phyloP scores from a whole-genome alignment of 495 filamentous ascomycete genomes.

The Cladorrhinum samala region DNA sequence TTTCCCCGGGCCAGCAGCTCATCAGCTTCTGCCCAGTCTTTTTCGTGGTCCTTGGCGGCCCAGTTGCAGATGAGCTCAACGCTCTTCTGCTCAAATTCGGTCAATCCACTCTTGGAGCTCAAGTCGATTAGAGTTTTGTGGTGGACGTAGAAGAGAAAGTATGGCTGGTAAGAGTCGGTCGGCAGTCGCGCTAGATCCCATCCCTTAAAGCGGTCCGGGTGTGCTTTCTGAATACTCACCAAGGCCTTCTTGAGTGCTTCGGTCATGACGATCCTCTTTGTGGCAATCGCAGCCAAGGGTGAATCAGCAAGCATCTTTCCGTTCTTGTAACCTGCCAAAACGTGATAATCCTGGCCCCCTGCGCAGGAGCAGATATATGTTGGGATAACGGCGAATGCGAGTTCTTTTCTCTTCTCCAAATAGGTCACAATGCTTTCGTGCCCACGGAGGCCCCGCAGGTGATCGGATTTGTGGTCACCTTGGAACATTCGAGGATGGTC shows the following conservation, averaged over 20 bases:
- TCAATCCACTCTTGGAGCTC: background rate
- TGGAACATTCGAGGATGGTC: background rate
- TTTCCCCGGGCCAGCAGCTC: background rate
- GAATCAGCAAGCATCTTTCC: background rate
- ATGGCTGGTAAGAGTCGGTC: background rate
- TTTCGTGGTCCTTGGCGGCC: background rate
- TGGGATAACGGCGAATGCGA: background rate
- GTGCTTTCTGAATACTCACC: background rate
- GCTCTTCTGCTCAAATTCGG: background rate
- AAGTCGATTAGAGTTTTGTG: conserved; percentile 1
- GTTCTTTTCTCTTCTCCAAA: background rate
- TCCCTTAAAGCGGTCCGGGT: background rate
- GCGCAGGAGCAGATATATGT: background rate
- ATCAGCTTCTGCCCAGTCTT: conserved; percentile 2
- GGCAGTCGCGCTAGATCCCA: background rate
- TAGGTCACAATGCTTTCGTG: background rate
- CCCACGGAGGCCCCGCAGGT: background rate
- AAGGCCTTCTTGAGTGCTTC: background rate
- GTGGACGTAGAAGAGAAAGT: background rate
- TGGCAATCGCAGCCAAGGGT: background rate
- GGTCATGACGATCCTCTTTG: background rate
- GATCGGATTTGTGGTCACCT: background rate
- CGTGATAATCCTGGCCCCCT: background rate
- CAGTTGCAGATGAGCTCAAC: conserved; percentile 1
- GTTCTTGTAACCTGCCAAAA: background rate